Conservation (phyloP, 805 yeast species). For the Candida verbasci region DNA sequence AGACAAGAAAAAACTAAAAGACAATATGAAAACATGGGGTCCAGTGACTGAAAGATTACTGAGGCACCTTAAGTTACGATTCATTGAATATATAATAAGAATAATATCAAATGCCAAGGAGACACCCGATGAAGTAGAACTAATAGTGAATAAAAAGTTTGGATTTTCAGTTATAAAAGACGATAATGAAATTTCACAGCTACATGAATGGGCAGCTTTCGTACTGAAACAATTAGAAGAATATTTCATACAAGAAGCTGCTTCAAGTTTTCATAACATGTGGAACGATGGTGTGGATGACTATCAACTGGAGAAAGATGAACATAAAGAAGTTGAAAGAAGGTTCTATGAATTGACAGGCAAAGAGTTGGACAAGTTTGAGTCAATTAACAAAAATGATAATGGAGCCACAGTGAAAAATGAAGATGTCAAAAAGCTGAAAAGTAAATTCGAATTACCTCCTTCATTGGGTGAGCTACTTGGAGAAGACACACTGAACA, state of each 20-base stretch:
- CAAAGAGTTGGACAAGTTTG: too few species aligned
- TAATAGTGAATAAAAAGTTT: constrained; percentile 19
- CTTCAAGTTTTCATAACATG: too few species aligned
- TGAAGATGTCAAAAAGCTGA: neutral
- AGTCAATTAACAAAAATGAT: too few species aligned
- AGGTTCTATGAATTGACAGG: too few species aligned
- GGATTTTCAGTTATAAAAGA: constrained; percentile 7
- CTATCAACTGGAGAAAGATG: too few species aligned
- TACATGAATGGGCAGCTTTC: constrained; percentile 16
- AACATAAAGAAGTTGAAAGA: too few species aligned
- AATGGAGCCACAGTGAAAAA: too few species aligned
- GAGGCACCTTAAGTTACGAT: constrained; percentile 11
- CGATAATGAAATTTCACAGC: constrained; percentile 13
- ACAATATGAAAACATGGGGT: constrained; percentile 20
- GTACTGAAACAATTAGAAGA: constrained; percentile 8
- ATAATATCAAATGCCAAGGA: constrained; percentile 7
- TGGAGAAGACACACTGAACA: constrained; percentile 5
- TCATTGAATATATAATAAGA: constrained; percentile 8
- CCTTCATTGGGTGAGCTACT: constrained; percentile 24
- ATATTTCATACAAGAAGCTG: too few species aligned
- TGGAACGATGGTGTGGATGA: too few species aligned
- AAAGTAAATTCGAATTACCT: constrained; percentile 13
- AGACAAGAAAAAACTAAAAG: constrained; percentile 17
- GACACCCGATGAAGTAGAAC: neutral
- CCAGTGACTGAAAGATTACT: constrained; percentile 30